Base-by-base conservation (phyloP, 805 yeast species). In the Wickerhamiella sorbophila region DNA sequence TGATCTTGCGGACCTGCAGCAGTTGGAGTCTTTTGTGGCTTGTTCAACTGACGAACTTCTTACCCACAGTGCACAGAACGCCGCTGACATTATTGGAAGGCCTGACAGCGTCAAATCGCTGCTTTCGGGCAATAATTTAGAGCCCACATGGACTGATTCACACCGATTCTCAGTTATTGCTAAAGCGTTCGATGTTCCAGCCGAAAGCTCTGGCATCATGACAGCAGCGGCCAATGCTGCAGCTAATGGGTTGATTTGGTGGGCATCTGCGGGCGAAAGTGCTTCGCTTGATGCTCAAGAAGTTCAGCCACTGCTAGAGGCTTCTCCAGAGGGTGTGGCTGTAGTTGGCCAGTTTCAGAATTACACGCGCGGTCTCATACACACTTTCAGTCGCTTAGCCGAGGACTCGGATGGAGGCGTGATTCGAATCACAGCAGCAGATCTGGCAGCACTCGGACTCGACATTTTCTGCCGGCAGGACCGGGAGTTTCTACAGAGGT, bases 221-320 rank as follows among this genome's bases (percentile, higher is more conserved):
- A 56, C 52, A 32, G 20, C 44, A 10, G 19, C 51, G 1, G 43
- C 48, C 4, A 54, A 51, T 17, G 31, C 49, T 14, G 37, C 48
- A 4, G 42, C 48, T 2, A 49, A 43, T 41, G 86, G 86, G 1
- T 70, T 81, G 44, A 63, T 80, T 17, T 82, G 91, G 91, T 82
- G 88, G 85, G 94, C 94, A 2, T 71, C 81, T 24, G 88, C 91
- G 1, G 94, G 91, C 6, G 80, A 77, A 45, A 66, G 69, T 33
- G 63, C 64, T 14, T 58, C 56, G 19, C 54, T 60, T 17, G 61
- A 63, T 15, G 50, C 48, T 3, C 46, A 43, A 6, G 43, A 39
- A 4, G 5, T 20, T 17, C 49, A 40, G 36, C 48, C 50, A 9
- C 39, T 47, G n/a, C 35, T 46, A 15, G 18, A 68, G 33, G 59